Base-by-base conservation (phyloP, 2,329 filamentous ascomycete species). In the Ophiognomonia clavigignenti-juglandacearum region DNA sequence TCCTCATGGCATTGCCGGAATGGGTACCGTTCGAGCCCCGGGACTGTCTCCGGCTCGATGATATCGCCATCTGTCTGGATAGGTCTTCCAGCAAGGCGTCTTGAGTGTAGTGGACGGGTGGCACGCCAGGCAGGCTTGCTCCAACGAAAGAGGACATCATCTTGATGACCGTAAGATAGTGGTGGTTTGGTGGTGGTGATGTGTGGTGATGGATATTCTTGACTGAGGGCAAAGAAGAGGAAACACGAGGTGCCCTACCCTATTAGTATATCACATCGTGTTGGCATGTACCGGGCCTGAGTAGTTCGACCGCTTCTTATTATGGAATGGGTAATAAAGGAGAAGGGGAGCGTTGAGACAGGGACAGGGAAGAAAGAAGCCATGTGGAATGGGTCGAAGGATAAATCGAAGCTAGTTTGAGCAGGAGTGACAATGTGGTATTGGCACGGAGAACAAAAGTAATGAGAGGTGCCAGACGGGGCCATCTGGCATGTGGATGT, bases 1-100 rank as follows among this genome's bases (percentile, higher is more conserved):
- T 70, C 51, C 83, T 74, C 76, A 79, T 82, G 48, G 69, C 66
- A 50, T 66, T 68, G 55, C 66, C 70, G 41, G 63, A 65, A 58
- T 71, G 74, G 61, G 74, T 74, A 54, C 73, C 70, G 53, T 69
- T 73, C 8, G 74, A 73, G 20, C 68, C 64, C 52, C 73, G 69
- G 19, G 77, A 77, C 52, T 70, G 64, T 50, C 71, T 69, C 39
- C 75, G 70, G 23, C 69, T 62, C 47, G 74, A 72, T 29, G 72
- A 70, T 32, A 68, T 59, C 43, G 70, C 64, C 57, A 76, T 71
- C 51, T 82, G 78, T 52, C 67, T 72, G 22, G 73, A 72, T 27
- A 75, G 62, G 50, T 77, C 75, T 56, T 80, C 73, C 45, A 77
- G 56, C 41, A 76, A 67, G 41, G 64, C 62, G 50, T 75, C 72